These are phyloP conservation scores for Paramecium sonneborni DNA, from an alignment of 73 alveolate species.

Conservation along the genomic window DNA sequence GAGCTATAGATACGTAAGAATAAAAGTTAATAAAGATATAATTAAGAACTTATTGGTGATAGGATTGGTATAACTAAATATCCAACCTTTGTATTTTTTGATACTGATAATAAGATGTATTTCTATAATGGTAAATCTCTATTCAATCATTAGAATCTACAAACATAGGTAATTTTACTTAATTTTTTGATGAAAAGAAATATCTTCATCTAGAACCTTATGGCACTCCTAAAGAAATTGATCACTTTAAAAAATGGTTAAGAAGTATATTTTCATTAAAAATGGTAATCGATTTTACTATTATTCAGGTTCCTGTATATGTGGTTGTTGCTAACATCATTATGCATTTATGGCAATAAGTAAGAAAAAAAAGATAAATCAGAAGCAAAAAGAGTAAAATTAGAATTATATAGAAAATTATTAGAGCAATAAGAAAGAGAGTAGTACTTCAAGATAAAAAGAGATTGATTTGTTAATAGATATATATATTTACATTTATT, in stretches of 20 bases:
- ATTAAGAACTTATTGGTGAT: slow-evolving; percentile 29
- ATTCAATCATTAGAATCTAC: background rate
- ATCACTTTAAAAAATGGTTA: slow-evolving; percentile 42
- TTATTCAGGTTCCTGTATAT: background rate
- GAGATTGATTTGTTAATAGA: background rate
- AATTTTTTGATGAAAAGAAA: background rate
- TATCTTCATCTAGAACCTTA: background rate
- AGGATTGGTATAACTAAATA: background rate
- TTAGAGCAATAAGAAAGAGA: slow-evolving; percentile 4
- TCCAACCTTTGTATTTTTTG: slow-evolving; percentile 13
- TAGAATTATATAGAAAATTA: background rate
- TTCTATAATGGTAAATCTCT: background rate
- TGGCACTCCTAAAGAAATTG: background rate
- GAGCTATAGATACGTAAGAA: background rate
- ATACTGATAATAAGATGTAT: slow-evolving; percentile 39
- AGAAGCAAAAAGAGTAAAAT: background rate
- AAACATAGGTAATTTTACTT: background rate
- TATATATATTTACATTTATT: background rate
- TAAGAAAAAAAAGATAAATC: background rate
- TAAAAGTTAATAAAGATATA: background rate
- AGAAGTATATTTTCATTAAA: slow-evolving; percentile 20
- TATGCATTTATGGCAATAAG: background rate
- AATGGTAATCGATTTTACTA: background rate
- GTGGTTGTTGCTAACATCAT: background rate
- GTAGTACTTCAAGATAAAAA: background rate